A percentile compares a stretch with the other conserved stretches of the same genome.
Evolutionary conservation across 352 stramenopile species (phyloP).

Genomic region (Hyaloperonospora brassicae): DNA sequence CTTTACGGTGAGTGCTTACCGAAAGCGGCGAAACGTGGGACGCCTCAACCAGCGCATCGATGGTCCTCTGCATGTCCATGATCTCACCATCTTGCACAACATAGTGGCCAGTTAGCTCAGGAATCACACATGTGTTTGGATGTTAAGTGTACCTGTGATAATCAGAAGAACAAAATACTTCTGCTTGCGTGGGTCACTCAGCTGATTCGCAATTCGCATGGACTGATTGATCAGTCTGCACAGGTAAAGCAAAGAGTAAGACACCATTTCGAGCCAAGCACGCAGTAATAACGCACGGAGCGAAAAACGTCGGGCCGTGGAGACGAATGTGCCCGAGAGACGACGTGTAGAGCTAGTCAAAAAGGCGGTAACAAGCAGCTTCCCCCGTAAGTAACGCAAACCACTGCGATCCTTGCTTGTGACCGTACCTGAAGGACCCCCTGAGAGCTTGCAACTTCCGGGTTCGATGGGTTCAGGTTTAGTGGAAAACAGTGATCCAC

Average conservation of each 20-base stretch:
- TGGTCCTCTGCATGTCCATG: slow-evolving; percentile 77
- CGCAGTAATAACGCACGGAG: slow-evolving; percentile 26
- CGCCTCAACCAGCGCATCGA: slow-evolving; percentile 48
- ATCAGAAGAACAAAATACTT: slow-evolving; percentile 87
- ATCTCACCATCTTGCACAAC: slow-evolving; percentile 58
- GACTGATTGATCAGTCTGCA: slow-evolving; percentile 49
- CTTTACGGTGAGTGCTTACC: slow-evolving; percentile 14
- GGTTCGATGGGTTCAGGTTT: slow-evolving; percentile 55
- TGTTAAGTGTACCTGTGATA: slow-evolving; percentile 38
- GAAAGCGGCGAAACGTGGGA: slow-evolving; percentile 44
- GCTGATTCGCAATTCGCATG: slow-evolving; percentile 33
- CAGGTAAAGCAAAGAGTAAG: slow-evolving; percentile 5
- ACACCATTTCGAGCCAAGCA: slow-evolving; percentile 1
- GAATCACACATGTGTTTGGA: background rate
- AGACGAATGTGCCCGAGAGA: slow-evolving; percentile 48
- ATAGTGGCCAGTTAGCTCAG: slow-evolving; percentile 1
- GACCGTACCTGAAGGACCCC: slow-evolving; percentile 58
- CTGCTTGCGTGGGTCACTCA: slow-evolving; percentile 43
- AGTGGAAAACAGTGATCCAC: slow-evolving; percentile 90
- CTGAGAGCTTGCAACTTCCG: slow-evolving; percentile 60
- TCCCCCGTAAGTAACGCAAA: background rate
- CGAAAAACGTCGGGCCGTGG: slow-evolving; percentile 50
- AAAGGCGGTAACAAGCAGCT: background rate
- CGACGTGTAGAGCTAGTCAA: slow-evolving; percentile 37
- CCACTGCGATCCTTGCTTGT: background rate